Conservation (phyloP, 2,329 filamentous ascomycete genomes). For the Ophiosphaerella herpotricha region DNA sequence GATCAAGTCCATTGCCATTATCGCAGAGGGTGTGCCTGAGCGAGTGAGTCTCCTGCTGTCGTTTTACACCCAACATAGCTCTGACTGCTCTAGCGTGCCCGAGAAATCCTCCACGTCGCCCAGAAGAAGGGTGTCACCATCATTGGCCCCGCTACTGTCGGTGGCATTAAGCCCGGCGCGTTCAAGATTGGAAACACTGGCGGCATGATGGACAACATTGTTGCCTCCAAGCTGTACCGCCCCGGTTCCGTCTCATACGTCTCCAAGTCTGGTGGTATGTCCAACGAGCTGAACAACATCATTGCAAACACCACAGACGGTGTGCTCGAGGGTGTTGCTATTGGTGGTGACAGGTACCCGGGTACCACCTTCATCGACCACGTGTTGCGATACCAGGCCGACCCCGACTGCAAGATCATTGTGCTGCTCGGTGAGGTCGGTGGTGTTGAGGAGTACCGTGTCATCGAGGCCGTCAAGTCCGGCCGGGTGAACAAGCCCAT, state of each 20-base stretch:
- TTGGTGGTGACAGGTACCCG: slow-evolving; percentile 98
- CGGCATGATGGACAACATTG: slow-evolving; percentile 99
- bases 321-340: slow-evolving; percentile 98
- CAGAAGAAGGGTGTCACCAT: slow-evolving; percentile 99
- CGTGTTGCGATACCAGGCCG: slow-evolving; percentile 91
- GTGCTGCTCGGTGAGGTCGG: slow-evolving; percentile 96
- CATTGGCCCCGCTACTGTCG: slow-evolving; percentile 96
- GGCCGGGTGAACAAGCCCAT: slow-evolving; percentile 97
- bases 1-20: slow-evolving; percentile 98
- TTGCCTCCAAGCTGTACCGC: slow-evolving; percentile 99
- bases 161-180: slow-evolving; percentile 98
- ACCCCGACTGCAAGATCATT: slow-evolving; percentile 97
- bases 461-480: slow-evolving; percentile 95
- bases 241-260: slow-evolving; percentile 98
- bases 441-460: slow-evolving; percentile 99
- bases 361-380: slow-evolving; percentile 99
- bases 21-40: slow-evolving; percentile 98
- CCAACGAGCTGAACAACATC: slow-evolving; percentile 99
- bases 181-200: slow-evolving; percentile 99
- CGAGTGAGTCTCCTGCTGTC: slow-evolving; percentile 66
- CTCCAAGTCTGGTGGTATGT: slow-evolving; percentile 99
- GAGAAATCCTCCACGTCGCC: slow-evolving; percentile 95
- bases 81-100: slow-evolving; percentile 70
- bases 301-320: slow-evolving; percentile 94
- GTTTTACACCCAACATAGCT: background rate